Conservation (phyloP, 2,329 filamentous ascomycete species). For the Atkinsonella hypoxylon region DNA sequence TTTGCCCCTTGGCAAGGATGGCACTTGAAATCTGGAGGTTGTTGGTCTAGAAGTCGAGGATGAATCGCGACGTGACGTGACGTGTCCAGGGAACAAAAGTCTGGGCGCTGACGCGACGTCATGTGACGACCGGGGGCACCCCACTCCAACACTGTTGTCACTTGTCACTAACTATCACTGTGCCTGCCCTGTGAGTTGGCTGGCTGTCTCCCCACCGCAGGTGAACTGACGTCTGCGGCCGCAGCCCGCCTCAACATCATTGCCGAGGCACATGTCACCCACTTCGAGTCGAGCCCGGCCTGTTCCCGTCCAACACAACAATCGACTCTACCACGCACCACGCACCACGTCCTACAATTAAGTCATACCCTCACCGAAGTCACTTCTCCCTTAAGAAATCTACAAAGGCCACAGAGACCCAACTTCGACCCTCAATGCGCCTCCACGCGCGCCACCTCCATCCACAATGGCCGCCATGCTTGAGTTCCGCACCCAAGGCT, state of each 20-base stretch:
- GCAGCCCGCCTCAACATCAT: neutral
- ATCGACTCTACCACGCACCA: neutral
- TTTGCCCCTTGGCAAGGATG: neutral
- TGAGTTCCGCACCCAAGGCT: slow-evolving; percentile 86
- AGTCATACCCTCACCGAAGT: neutral
- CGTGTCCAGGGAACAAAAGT: neutral
- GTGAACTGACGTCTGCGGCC: neutral
- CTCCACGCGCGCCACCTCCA: slow-evolving; percentile 4
- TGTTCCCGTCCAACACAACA: neutral
- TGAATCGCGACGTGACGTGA: neutral
- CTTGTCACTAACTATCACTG: no score
- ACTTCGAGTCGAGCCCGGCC: slow-evolving; percentile 4
- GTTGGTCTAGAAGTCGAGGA: neutral
- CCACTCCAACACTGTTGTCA: no score
- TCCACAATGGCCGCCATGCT: slow-evolving; percentile 56
- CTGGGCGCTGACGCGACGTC: neutral
- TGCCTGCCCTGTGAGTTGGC: neutral
- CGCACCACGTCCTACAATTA: no score
- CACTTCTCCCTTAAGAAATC: neutral
- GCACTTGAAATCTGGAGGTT: neutral
- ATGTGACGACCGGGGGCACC: slow-evolving; percentile 3
- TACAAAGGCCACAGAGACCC: neutral
- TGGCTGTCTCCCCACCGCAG: neutral
- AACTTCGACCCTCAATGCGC: slow-evolving; percentile 11
- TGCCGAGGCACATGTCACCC: slow-evolving; percentile 9